Conservation (phyloP, 805 yeast genomes). For the Yarrowia sp. region DNA sequence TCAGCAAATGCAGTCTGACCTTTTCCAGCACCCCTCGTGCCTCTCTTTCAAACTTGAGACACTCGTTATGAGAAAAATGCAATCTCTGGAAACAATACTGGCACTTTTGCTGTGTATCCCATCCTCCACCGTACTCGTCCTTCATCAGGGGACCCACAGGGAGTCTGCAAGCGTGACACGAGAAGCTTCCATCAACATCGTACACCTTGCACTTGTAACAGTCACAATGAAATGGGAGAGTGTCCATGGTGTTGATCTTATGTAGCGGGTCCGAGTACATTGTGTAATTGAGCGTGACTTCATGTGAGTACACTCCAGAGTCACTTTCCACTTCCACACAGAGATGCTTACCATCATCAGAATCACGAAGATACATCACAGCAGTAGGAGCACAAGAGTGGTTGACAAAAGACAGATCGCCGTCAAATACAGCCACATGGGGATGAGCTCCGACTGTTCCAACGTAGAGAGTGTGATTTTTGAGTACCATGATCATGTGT, state of each 20-base stretch:
- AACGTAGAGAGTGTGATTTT: conserved; percentile 27
- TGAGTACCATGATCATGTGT: conserved; percentile 18
- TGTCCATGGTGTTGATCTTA: conserved; percentile 21
- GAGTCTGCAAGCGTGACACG: conserved; percentile 28
- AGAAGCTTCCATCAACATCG: conserved; percentile 29
- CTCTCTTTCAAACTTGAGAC: conserved; percentile 19
- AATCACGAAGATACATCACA: conserved; percentile 12
- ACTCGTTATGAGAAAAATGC: conserved; percentile 24
- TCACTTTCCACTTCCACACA: conserved; percentile 25
- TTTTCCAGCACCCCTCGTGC: conserved; percentile 21
- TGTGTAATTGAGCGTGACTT: conserved; percentile 31
- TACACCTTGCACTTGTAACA: conserved; percentile 31
- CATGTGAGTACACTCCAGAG: neutral
- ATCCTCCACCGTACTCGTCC: conserved; percentile 31
- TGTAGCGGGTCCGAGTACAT: conserved; percentile 35
- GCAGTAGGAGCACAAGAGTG: conserved; percentile 37
- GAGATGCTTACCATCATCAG: conserved; percentile 22
- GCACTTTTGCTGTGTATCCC: conserved; percentile 34
- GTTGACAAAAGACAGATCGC: conserved; percentile 20
- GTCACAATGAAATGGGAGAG: conserved; percentile 23
- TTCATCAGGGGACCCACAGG: conserved; percentile 19
- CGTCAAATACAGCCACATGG: conserved; percentile 24
- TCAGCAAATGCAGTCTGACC: conserved; percentile 18
- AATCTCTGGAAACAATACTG: conserved; percentile 28
- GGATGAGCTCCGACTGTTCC: conserved; percentile 29